phyloP scores from a whole-genome alignment of 331 rosid genomes.

The Acacia pycnantha region DNA sequence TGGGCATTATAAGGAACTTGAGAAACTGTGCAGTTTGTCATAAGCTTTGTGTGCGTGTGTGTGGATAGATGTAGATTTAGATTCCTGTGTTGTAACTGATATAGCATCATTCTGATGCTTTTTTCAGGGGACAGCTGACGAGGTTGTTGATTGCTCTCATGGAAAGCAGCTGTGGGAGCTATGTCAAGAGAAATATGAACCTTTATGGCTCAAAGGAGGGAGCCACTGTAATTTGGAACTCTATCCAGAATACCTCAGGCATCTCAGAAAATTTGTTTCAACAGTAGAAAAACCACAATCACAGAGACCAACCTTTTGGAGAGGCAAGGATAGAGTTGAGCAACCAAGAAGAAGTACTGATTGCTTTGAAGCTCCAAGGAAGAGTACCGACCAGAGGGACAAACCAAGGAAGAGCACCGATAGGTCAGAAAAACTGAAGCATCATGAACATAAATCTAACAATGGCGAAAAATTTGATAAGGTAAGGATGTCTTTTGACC shows the following conservation, averaged over 20 bases:
- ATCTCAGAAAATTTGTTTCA: slow-evolving; percentile 50
- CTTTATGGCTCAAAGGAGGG: slow-evolving; percentile 54
- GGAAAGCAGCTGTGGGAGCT: slow-evolving; percentile 60
- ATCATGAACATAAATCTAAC: slow-evolving; percentile 54
- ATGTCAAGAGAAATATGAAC: slow-evolving; percentile 51
- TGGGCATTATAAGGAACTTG: neutral
- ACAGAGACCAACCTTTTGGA: slow-evolving; percentile 61
- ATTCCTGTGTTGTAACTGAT: slow-evolving; percentile 24
- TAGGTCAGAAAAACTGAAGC: slow-evolving; percentile 62
- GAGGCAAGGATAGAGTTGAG: slow-evolving; percentile 70
- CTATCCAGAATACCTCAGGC: slow-evolving; percentile 46
- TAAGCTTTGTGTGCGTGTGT: neutral
- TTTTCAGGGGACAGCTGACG: slow-evolving; percentile 53
- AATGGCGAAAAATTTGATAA: slow-evolving; percentile 69
- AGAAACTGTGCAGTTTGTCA: neutral
- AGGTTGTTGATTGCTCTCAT: slow-evolving; percentile 57
- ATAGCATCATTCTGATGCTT: neutral
- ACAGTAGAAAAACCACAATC: slow-evolving; percentile 67
- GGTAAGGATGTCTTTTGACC: slow-evolving; percentile 61
- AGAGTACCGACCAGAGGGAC: slow-evolving; percentile 71
- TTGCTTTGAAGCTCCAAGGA: slow-evolving; percentile 63
- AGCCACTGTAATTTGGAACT: slow-evolving; percentile 55
- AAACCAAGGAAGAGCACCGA: slow-evolving; percentile 81
- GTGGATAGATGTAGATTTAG: neutral
- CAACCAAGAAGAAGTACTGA: slow-evolving; percentile 69